These are phyloP conservation scores for Camelina neglecta DNA, from an alignment of 345 rosid genomes.

Conservation along the genomic window DNA sequence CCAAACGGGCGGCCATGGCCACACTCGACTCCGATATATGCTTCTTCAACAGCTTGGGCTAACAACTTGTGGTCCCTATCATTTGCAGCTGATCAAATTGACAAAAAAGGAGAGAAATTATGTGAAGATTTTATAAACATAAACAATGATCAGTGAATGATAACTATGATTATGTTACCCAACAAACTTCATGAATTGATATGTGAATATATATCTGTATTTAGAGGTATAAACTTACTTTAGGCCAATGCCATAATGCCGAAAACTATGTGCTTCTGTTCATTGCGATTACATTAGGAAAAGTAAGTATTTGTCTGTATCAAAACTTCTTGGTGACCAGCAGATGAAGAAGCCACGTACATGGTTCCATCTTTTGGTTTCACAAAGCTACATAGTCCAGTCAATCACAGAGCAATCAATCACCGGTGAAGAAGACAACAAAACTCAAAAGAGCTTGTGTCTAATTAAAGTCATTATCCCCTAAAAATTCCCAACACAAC, in stretches of 20 bases:
- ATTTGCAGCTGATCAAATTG: constrained; percentile 56
- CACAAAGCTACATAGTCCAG: too few species aligned
- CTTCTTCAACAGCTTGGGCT: constrained; percentile 82
- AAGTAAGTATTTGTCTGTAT: too few species aligned
- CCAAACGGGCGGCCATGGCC: constrained; percentile 96
- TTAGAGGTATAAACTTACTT: neutral
- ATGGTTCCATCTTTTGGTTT: too few species aligned
- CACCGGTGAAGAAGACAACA: neutral
- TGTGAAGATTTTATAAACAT: neutral
- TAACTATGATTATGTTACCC: neutral
- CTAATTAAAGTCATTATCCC: too few species aligned
- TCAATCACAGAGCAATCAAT: too few species aligned
- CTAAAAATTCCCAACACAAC: neutral
- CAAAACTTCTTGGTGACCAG: too few species aligned
- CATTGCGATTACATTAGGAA: too few species aligned
- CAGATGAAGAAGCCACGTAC: too few species aligned
- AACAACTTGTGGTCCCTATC: constrained; percentile 81
- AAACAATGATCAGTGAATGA: neutral
- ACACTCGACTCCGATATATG: constrained; percentile 85
- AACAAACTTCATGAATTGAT: neutral
- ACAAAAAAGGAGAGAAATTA: neutral
- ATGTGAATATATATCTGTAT: neutral
- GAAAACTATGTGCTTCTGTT: neutral
- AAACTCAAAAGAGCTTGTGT: neutral
- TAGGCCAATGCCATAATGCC: neutral